A percentile compares a stretch with the other conserved stretches of the same genome.
These are phyloP conservation scores for Mortierella sp. DNA, from an alignment of 371 early-diverging fungal species.

Conservation along the genomic window DNA sequence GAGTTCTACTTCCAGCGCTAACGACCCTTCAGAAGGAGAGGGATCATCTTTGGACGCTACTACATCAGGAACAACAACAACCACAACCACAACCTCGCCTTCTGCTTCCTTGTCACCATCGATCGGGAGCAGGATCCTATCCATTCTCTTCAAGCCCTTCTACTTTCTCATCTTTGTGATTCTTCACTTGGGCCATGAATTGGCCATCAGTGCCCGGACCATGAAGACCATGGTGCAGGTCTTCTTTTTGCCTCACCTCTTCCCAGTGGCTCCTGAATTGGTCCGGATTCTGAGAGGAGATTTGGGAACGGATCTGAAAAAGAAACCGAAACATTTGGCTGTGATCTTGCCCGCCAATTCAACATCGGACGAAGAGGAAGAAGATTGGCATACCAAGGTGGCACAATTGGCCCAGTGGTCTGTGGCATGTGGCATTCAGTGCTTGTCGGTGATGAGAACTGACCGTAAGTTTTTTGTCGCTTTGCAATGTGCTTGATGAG, in stretches of 20 bases:
- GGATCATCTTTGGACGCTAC: too few species aligned
- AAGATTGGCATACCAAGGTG: constrained; percentile 33
- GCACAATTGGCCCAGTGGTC: constrained; percentile 42
- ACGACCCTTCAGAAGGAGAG: too few species aligned
- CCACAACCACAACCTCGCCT: constrained; percentile 3
- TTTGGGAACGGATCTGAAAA: constrained; percentile 15
- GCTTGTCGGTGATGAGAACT: constrained; percentile 42
- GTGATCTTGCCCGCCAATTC: constrained; percentile 19
- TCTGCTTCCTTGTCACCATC: constrained; percentile 1
- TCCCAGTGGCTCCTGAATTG: constrained; percentile 27
- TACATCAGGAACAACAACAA: neutral
- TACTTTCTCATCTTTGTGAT: constrained; percentile 40
- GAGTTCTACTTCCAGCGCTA: too few species aligned
- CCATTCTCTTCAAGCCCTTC: constrained; percentile 36
- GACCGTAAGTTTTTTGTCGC: constrained; percentile 26
- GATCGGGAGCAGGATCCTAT: constrained; percentile 10
- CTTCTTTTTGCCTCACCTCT: constrained; percentile 36
- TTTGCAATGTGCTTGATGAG: neutral
- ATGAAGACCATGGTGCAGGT: constrained; percentile 36
- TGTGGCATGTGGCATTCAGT: constrained; percentile 35
- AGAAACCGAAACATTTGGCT: constrained; percentile 40
- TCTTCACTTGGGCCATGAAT: constrained; percentile 33
- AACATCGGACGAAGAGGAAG: constrained; percentile 24
- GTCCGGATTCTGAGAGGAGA: constrained; percentile 32
- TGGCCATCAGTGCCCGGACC: constrained; percentile 25